Conservation (phyloP, 1,284 basidiomycete genomes). For the Heterobasidion occidentale region DNA sequence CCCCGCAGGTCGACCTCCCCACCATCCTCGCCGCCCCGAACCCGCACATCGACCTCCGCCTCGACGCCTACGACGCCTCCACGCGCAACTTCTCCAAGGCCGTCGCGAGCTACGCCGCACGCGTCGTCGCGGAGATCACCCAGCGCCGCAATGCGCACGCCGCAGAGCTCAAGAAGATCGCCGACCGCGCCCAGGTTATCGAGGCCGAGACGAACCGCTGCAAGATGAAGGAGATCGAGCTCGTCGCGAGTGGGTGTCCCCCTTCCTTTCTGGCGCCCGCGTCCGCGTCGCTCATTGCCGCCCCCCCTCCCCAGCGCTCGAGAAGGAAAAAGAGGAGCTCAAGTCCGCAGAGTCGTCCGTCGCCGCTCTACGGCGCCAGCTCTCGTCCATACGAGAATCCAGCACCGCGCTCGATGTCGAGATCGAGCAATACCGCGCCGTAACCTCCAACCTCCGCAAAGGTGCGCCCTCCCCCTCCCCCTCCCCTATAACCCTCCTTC, state of each 20-base stretch:
- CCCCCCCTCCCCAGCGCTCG: conserved; percentile 42
- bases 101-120: conserved; percentile 59
- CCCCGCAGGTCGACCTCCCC: conserved; percentile 56
- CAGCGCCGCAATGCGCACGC: conserved; percentile 48
- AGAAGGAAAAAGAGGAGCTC: conserved; percentile 60
- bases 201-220: conserved; percentile 64
- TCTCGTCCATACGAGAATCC: conserved; percentile 51
- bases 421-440: conserved; percentile 58
- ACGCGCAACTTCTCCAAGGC: conserved; percentile 65
- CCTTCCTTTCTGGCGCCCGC: not conserved
- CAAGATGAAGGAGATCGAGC: conserved; percentile 65
- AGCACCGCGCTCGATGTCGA: conserved; percentile 52
- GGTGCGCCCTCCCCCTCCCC: conserved; percentile 32
- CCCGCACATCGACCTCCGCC: conserved; percentile 58
- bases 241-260: conserved; percentile 48
- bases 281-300: not conserved
- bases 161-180: conserved; percentile 48
- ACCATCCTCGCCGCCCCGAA: conserved; percentile 45
- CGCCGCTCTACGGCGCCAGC: conserved; percentile 53
- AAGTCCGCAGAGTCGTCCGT: conserved; percentile 61
- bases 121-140: conserved; percentile 53
- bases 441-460: conserved; percentile 49
- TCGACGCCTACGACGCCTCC: conserved; percentile 53
- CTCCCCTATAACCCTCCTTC: not conserved
- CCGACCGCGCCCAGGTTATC: conserved; percentile 46